phyloP scores from a whole-genome alignment of 192 early-diverging fungal genomes.

The Podila clonocystis region DNA sequence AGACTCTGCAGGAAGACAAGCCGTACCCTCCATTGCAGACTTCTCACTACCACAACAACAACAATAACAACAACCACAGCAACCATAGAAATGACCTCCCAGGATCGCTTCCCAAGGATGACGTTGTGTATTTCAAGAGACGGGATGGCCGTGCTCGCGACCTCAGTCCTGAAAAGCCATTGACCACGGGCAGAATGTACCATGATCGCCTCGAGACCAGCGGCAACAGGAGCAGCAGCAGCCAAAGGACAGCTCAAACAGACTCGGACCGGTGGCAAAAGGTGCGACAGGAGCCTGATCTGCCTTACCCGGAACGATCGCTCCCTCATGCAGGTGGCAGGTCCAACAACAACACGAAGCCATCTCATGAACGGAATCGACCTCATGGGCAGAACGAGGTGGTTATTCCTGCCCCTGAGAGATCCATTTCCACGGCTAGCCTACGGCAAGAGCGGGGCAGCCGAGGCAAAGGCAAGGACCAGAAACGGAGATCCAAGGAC shows the following conservation, averaged over 20 bases:
- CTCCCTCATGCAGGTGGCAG: not conserved
- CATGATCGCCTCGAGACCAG: constrained; percentile 25
- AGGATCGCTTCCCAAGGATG: constrained; percentile 23
- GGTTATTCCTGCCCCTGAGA: not conserved
- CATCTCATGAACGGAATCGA: constrained; percentile 2
- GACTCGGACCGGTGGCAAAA: constrained; percentile 32
- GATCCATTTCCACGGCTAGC: not conserved
- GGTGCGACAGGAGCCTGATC: constrained; percentile 12
- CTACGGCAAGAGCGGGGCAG: not conserved
- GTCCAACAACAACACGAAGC: not conserved
- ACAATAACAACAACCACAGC: not conserved
- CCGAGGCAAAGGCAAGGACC: constrained; percentile 41
- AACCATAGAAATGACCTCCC: not conserved
- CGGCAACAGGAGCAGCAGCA: not conserved
- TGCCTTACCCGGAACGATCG: constrained; percentile 32
- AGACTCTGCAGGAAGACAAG: constrained; percentile 39
- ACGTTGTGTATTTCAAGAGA: constrained; percentile 29
- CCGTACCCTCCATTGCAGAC: constrained; percentile 25
- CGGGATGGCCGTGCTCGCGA: constrained; percentile 18
- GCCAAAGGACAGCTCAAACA: not conserved
- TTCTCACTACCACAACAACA: not conserved
- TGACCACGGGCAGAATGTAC: constrained; percentile 28
- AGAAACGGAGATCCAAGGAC: constrained; percentile 28
- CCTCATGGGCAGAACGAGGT: constrained; percentile 4
- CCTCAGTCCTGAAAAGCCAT: not conserved